Evolutionary conservation across 768 basidiomycete genomes (phyloP).

Genomic region (Tricholoma furcatifolium): DNA sequence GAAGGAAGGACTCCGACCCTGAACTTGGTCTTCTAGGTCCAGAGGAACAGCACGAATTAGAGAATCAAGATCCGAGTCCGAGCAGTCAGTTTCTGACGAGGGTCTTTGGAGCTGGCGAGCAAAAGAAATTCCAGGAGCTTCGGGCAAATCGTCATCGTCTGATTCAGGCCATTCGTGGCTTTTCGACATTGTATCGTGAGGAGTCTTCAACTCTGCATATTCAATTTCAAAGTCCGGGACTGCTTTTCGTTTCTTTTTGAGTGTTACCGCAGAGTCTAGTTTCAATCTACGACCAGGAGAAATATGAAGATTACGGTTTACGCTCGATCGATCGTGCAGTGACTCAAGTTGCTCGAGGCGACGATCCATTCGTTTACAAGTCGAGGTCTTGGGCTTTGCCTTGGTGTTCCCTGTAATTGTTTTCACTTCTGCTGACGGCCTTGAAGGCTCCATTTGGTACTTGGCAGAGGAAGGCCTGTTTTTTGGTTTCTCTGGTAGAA

Average conservation of each 20-base stretch:
- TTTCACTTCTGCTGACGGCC: background rate
- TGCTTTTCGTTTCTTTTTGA: constrained; percentile 29
- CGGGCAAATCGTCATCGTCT: constrained; percentile 47
- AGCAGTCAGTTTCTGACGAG: constrained; percentile 36
- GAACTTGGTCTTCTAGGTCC: constrained; percentile 2
- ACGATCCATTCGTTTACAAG: constrained; percentile 18
- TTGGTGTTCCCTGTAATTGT: constrained; percentile 13
- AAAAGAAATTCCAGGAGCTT: constrained; percentile 29
- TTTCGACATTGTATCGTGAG: constrained; percentile 10
- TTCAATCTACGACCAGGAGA: constrained; percentile 44
- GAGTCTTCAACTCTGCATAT: constrained; percentile 41
- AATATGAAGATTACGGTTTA: constrained; percentile 35
- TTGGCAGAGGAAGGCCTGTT: constrained; percentile 14
- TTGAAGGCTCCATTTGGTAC: constrained; percentile 4
- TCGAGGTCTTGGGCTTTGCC: constrained; percentile 18
- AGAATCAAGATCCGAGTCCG: constrained; percentile 42
- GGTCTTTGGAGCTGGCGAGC: constrained; percentile 5
- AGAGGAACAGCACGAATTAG: constrained; percentile 38
- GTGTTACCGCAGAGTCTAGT: constrained; percentile 26
- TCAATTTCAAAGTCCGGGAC: constrained; percentile 49
- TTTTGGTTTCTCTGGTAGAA: constrained; percentile 49
- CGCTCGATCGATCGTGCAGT: constrained; percentile 41
- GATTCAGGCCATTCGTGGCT: constrained; percentile 21
- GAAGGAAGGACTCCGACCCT: background rate
- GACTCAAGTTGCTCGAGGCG: constrained; percentile 40